A percentile compares a stretch with the other conserved stretches of the same genome.
phyloP scores from a whole-genome alignment of 345 rosid genomes.

The Euphorbia peplus region DNA sequence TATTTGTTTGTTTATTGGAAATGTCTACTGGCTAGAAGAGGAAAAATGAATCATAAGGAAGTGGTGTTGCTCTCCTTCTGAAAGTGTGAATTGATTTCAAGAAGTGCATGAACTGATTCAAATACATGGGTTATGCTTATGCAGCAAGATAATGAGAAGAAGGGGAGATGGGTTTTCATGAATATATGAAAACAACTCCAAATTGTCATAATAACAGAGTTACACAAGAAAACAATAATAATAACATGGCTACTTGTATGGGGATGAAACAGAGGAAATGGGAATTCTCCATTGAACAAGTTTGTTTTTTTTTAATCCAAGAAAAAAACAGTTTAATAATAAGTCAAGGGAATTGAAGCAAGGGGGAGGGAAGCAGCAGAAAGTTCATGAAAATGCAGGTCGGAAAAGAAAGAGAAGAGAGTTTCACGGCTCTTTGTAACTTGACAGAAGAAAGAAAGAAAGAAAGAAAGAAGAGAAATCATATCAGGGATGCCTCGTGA shows the following conservation, averaged over 20 bases:
- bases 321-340: no score
- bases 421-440: not conserved
- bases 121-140: constrained; percentile 89
- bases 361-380: constrained; percentile 13
- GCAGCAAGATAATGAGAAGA: constrained; percentile 32
- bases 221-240: no score
- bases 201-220: no score
- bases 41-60: no score
- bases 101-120: constrained; percentile 97
- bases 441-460: no score
- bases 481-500: constrained; percentile 91
- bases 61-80: constrained; percentile 74
- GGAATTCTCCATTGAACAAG: no score
- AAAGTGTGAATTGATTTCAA: constrained; percentile 88
- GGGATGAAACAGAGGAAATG: no score
- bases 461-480: no score
- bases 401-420: constrained; percentile 19
- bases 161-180: constrained; percentile 46
- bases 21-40: no score
- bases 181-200: constrained; percentile 21
- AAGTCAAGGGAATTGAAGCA: constrained; percentile 18
- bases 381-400: constrained; percentile 20
- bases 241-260: no score
- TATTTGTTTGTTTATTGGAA: no score
- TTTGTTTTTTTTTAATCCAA: no score